Evolutionary conservation across 345 rosid genomes (phyloP), one percentile per base, ranked within the genome.

Genomic region (Lepidium aucheri): DNA sequence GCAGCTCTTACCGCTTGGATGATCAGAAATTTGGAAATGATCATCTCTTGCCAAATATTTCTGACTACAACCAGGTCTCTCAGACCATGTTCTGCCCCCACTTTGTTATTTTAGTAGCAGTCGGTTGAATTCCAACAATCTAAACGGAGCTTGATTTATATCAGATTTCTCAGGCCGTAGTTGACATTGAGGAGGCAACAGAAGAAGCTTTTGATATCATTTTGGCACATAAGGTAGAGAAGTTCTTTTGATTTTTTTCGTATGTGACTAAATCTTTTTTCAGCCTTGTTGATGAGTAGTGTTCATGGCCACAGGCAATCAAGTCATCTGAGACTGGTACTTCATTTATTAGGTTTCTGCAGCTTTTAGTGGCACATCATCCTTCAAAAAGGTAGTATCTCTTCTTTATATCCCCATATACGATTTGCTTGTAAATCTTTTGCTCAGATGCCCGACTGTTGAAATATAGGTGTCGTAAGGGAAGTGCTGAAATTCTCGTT

Each of bases 121-220:
- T 43, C 45, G 42, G 57, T 59, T 73, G 38, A 11, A 10, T 17
- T 35, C 36, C 33, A 42, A 17, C 15, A 36, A 6, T 20, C 44
- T 73, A 52, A 73, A 5, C n/a, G 36, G 50, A 26, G n/a, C 15
- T 66, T 42, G 57, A 6, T 54, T 38, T 30, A 9, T 84, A 38
- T 74, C 77, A 94, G 96, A 87, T 95, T 61, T 84, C 88, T 52
- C 86, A 84, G 53, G 99, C 95, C 63, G 75, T 94, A 17, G 82
- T 77, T 77, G 97, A 95, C 72, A 78, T 95, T 42, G 97, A 95
- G 83, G 99, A 95, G 73, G 96, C 97, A 57, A 95, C 97, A 13
- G 30, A 83, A 56, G 76, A 76, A 67, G 90, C 91, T 67, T 86
- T 95, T 72, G 97, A 86, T 63, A 85, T 89, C 70, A 87, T 95